Evolutionary conservation across 495 filamentous ascomycete species (phyloP).

Genomic region (Thozetella sp.): DNA sequence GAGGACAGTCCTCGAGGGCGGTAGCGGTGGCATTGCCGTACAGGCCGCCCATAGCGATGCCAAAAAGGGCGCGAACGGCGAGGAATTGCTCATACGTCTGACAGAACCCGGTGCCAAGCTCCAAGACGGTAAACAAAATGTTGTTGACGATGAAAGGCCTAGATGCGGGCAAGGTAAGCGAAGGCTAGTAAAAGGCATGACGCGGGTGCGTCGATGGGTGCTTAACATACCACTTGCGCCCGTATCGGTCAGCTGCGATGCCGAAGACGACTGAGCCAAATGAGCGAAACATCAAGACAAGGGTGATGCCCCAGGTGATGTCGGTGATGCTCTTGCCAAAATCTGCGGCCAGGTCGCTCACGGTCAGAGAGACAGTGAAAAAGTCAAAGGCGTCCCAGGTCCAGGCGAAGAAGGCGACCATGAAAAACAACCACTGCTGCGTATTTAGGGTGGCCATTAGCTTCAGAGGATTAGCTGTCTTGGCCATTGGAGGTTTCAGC

Average conservation of each 20-base stretch:
- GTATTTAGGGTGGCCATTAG: too few species aligned
- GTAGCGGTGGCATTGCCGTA: conserved; percentile 89
- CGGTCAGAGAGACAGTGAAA: conserved; percentile 83
- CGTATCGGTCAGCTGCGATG: conserved; percentile 79
- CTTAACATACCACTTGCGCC: too few species aligned
- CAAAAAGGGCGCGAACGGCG: conserved; percentile 80
- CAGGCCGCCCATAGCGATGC: conserved; percentile 85
- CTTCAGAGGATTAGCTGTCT: too few species aligned
- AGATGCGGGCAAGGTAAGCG: too few species aligned
- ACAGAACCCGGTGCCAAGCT: conserved; percentile 80
- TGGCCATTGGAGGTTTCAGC: too few species aligned
- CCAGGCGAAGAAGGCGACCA: conserved; percentile 23
- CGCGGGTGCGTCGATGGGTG: too few species aligned
- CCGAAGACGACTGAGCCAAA: conserved; percentile 76
- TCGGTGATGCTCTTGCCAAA: conserved; percentile 71
- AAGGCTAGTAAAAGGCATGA: too few species aligned
- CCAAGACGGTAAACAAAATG: conserved; percentile 76
- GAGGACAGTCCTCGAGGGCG: conserved; percentile 80
- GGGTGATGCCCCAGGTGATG: conserved; percentile 79
- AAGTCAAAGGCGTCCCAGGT: conserved; percentile 91
- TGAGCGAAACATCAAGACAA: conserved; percentile 80
- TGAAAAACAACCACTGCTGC: not conserved
- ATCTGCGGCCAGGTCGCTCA: conserved; percentile 62
- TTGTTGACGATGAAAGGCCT: conserved; percentile 88
- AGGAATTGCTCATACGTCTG: conserved; percentile 78